Conservation (phyloP, 2,329 filamentous ascomycete species). For the Karstenula rhodostoma region DNA sequence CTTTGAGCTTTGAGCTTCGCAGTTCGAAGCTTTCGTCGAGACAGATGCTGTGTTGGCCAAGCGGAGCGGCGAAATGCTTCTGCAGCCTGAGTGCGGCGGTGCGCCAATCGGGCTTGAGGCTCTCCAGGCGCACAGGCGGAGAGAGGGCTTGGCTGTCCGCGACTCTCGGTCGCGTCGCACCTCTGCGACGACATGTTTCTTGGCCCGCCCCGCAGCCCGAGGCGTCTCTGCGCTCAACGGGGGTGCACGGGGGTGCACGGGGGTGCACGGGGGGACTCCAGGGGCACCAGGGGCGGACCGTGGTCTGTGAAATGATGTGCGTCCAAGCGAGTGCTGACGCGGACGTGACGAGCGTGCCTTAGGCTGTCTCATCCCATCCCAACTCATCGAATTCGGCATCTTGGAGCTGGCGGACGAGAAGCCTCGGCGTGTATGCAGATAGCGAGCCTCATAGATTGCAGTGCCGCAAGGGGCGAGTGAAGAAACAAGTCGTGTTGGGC, state of each 20-base stretch:
- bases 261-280: constrained; percentile 11
- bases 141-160: constrained; percentile 25
- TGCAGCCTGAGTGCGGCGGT: constrained; percentile 20
- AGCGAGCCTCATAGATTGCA: constrained; percentile 17
- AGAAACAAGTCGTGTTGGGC: constrained; percentile 6
- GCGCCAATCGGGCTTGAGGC: constrained; percentile 29
- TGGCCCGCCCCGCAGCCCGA: constrained; percentile 23
- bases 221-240: neutral
- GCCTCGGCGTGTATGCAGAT: constrained; percentile 23
- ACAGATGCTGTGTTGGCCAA: constrained; percentile 37
- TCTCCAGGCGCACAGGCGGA: constrained; percentile 27
- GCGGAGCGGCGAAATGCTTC: constrained; percentile 35
- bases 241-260: constrained; percentile 15
- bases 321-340: constrained; percentile 27
- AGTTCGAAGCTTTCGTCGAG: constrained; percentile 40
- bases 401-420: constrained; percentile 16
- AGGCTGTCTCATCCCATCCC: constrained; percentile 26
- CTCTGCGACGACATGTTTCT: constrained; percentile 42
- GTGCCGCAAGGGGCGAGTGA: neutral
- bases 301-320: constrained; percentile 25
- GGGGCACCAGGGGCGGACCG: neutral
- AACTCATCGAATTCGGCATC: constrained; percentile 7
- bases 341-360: constrained; percentile 25
- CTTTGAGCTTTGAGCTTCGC: constrained; percentile 41
- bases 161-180: constrained; percentile 30